phyloP scores from a whole-genome alignment of 371 early-diverging fungal species.

The Zychaea mexicana region DNA sequence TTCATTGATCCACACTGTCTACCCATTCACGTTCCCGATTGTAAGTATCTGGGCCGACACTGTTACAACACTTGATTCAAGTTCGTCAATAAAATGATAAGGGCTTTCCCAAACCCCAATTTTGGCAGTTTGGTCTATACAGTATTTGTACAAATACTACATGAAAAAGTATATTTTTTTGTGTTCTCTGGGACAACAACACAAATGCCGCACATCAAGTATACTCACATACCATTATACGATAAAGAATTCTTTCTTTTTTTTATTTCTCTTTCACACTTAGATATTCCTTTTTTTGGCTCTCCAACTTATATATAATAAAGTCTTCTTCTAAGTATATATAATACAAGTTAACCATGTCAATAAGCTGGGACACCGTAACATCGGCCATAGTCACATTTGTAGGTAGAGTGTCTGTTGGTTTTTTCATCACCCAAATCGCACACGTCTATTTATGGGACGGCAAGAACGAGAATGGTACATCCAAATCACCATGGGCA shows the following conservation, averaged over 20 bases:
- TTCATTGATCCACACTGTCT: too few relatives aligned
- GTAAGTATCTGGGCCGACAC: too few relatives aligned
- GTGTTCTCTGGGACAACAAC: too few relatives aligned
- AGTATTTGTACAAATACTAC: background rate
- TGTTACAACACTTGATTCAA: too few relatives aligned
- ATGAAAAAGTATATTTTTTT: background rate
- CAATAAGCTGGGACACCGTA: too few relatives aligned
- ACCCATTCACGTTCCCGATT: too few relatives aligned
- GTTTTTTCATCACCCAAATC: conserved; percentile 7
- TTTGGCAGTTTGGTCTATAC: background rate
- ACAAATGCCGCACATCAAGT: too few relatives aligned
- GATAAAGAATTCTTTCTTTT: background rate
- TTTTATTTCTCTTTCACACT: background rate
- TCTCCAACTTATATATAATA: too few relatives aligned
- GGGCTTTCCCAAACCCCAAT: background rate
- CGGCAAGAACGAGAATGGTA: conserved; percentile 38
- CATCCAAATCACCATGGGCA: conserved; percentile 38
- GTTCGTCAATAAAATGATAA: too few relatives aligned
- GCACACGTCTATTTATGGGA: conserved; percentile 24
- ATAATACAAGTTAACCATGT: too few relatives aligned
- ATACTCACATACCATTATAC: too few relatives aligned
- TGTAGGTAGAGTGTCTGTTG: background rate
- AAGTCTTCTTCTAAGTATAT: too few relatives aligned
- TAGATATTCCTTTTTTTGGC: background rate
- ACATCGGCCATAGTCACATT: background rate